Base-by-base conservation (phyloP, 768 basidiomycete genomes). In the Tricholoma flavovirens region DNA sequence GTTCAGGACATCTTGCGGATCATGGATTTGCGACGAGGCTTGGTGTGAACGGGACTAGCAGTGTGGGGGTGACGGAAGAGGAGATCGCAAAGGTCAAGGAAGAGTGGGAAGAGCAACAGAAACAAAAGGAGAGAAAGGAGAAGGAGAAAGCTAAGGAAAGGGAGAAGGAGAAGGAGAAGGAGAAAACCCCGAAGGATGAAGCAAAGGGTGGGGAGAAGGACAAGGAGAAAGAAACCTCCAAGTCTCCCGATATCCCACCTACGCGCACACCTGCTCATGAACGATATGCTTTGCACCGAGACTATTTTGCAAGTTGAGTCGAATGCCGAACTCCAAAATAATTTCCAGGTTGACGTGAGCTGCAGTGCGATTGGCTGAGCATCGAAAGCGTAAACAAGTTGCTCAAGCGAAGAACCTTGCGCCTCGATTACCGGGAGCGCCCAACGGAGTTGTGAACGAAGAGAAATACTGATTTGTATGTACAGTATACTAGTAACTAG, bases 101-200 rank as follows among this genome's bases (percentile, higher is more conserved):
- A 61, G 88, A 89, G 71, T 94, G 85, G 87, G 89, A 86, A 68
- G 84, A 83, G 62, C 83, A 79, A 64, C 86, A 88, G 71, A 82
- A 73, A 60, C 73, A 73, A 67, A 88, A 84, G 68, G 78, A 84
- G 61, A 78, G 77, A 60, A 75, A 75, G 54, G 73, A 76, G 54
- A 73, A 74, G 38, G 70, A 75, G 58, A 72, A 74, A 53, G 68
- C 77, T 55, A 72, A 75, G 38, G 30, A 7, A 2, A 8, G 9
- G 30, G 30, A 32, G 30, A 8, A 32, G 30, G 30, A 32, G 30
- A 8, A 32, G 30, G 30, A 32, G 30, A 8, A 32, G 7, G 30
- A 32, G 10, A 32, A 32, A 8, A 3, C 2, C 30, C 30, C 6
- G 15, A 71, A 73, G 46, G 73, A 70, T 17, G 70, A 72, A 40